A percentile compares a stretch with the other conserved stretches of the same genome.
phyloP scores from a whole-genome alignment of 345 rosid genomes.

The Eucalyptus grandis region DNA sequence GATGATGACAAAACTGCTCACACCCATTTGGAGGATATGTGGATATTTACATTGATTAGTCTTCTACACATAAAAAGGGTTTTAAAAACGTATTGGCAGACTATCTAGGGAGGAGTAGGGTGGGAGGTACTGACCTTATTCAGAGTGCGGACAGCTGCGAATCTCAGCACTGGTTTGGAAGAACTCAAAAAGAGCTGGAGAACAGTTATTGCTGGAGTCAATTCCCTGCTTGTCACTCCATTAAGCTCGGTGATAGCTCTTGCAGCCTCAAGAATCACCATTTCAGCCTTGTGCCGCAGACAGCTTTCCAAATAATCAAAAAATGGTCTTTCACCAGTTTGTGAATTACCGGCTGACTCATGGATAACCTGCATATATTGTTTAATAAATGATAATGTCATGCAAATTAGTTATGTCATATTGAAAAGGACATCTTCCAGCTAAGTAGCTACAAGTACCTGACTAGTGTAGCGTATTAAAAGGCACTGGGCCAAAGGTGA shows the following conservation, averaged over 20 bases:
- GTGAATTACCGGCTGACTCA: slow-evolving; percentile 58
- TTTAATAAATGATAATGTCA: not conserved
- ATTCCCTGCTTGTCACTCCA: slow-evolving; percentile 86
- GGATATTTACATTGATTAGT: not conserved
- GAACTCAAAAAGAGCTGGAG: slow-evolving; percentile 97
- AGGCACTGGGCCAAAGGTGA: slow-evolving; percentile 99
- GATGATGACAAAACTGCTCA: not conserved
- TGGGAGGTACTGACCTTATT: slow-evolving; percentile 47
- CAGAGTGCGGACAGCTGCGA: slow-evolving; percentile 95
- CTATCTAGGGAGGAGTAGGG: not conserved
- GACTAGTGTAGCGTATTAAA: slow-evolving; percentile 83
- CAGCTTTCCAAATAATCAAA: slow-evolving; percentile 94
- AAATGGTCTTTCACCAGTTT: slow-evolving; percentile 84
- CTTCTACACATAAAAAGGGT: not conserved
- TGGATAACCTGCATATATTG: slow-evolving; percentile 57
- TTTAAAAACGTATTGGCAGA: not conserved
- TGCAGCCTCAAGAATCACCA: slow-evolving; percentile 98
- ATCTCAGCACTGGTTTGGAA: slow-evolving; percentile 92
- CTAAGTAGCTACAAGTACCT: slow-evolving; percentile 27
- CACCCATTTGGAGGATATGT: not conserved
- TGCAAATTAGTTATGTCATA: not conserved
- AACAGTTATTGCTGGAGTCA: slow-evolving; percentile 97
- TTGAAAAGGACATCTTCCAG: not conserved
- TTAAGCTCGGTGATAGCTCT: slow-evolving; percentile 94
- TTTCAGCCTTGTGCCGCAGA: slow-evolving; percentile 92